Conservation (phyloP, 169 alveolate genomes). For the Pseudocohnilembus persalinus region DNA sequence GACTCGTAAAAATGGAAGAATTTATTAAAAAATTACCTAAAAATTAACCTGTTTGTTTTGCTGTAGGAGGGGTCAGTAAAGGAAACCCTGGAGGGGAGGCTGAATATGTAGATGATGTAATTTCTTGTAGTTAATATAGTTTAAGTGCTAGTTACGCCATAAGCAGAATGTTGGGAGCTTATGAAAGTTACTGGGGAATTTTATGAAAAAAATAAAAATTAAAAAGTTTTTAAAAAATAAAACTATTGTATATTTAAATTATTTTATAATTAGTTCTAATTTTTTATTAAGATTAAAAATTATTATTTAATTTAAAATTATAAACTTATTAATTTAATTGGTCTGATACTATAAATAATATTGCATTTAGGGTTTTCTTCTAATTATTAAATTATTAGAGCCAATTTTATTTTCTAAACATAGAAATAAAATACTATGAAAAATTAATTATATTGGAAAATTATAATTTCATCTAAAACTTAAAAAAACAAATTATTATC, state of each 20-base stretch:
- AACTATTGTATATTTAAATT: not conserved
- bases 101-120: slow-evolving; percentile 61
- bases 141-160: slow-evolving; percentile 79
- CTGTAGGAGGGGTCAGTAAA: slow-evolving; percentile 79
- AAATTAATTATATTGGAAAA: too few relatives aligned
- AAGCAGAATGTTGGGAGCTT: slow-evolving; percentile 62
- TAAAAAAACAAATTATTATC: too few relatives aligned
- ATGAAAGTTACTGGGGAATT: slow-evolving; percentile 69
- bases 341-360: not conserved
- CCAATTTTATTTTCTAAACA: too few relatives aligned
- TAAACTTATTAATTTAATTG: not conserved
- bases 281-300: not conserved
- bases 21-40: slow-evolving; percentile 43
- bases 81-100: slow-evolving; percentile 80
- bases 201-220: slow-evolving; percentile 30
- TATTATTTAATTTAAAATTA: not conserved
- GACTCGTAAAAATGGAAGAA: slow-evolving; percentile 61
- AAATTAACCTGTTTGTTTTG: slow-evolving; percentile 65
- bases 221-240: not conserved
- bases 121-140: slow-evolving; percentile 68
- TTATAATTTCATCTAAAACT: too few relatives aligned
- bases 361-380: not conserved
- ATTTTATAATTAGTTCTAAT: not conserved
- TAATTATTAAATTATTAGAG: too few relatives aligned
- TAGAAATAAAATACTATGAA: too few relatives aligned